Evolutionary conservation across 129 eudicot genomes (phyloP), one percentile per base, ranked within the genome.

Genomic region (Escallonia rubra): DNA sequence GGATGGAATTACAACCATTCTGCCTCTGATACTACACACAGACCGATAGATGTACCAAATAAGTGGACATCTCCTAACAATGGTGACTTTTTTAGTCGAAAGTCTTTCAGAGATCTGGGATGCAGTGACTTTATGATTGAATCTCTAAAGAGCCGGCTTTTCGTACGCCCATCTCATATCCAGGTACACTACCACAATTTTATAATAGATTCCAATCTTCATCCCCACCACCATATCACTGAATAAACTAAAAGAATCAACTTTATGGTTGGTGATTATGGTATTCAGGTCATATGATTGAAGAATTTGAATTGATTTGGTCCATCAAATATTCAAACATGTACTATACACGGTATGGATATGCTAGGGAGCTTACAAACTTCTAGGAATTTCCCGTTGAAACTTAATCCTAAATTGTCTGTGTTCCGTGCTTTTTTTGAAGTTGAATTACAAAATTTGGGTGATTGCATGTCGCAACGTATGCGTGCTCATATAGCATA

Each of bases 81-180:
- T 65, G 58, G 73, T n/a, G 95, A 84, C 43, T 93, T 93, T 66
- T 93, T 84, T 57, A 93, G 98, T 79, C 81, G 86, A 82, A 89
- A 89, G 71, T 82, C 90, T 2, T 93, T 93, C 61, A 82, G 69
- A 66, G 96, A 84, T 72, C 39, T 89, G 68, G 96, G 92, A 14
- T 89, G 96, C 59, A 65, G 74, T 14, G 91, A 89, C 42, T 81
- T 80, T 68, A 61, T 89, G 83, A 76, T 86, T 64, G 88, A 86
- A 15, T 71, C 89, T 64, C 57, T 93, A 44, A 80, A 67, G 74
- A 79, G 60, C 38, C 88, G 66, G 74, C 83, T 70, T 63, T 80
- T 81, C 74, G 50, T 66, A 56, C 87, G 90, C 69, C 92, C 98
- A 69, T 89, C 98, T 54, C 86, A 89, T 79, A 93, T 93, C 72